These are phyloP conservation scores for Trichoderma citrinoviride DNA, from an alignment of 2,329 filamentous ascomycete genomes.

Conservation along the genomic window DNA sequence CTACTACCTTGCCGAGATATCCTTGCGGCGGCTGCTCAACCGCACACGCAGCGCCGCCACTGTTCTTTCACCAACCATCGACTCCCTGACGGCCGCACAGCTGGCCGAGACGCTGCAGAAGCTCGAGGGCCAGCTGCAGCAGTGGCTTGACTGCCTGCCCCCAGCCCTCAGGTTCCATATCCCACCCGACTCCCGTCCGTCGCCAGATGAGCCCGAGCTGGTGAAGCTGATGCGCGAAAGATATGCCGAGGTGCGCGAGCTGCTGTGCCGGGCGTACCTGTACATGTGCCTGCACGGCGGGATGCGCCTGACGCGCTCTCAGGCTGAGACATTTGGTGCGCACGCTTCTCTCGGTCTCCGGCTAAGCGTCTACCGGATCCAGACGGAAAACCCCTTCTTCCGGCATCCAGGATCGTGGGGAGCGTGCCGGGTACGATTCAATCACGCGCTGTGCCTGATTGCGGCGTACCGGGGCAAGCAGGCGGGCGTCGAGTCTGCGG, in stretches of 20 bases:
- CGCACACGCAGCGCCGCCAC: constrained; percentile 3
- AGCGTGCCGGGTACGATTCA: constrained; percentile 1
- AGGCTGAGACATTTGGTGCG: background rate
- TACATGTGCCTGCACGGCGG: constrained; percentile 11
- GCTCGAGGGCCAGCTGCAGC: background rate
- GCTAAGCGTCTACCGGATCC: constrained; percentile 3
- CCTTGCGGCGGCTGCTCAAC: constrained; percentile 5
- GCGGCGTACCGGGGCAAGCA: constrained; percentile 1
- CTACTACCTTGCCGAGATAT: constrained; percentile 8
- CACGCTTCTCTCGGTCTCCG: background rate
- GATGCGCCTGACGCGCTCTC: background rate
- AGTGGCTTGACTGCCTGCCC: constrained; percentile 1
- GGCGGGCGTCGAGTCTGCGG: constrained; percentile 3
- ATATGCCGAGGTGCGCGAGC: constrained; percentile 3
- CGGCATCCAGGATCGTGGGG: constrained; percentile 7
- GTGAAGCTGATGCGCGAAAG: constrained; percentile 3
- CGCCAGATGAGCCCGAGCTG: background rate
- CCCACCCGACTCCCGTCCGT: background rate
- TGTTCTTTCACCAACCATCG: background rate
- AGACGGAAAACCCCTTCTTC: constrained; percentile 6
- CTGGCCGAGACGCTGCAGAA: background rate
- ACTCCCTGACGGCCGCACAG: constrained; percentile 1
- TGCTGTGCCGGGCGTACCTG: constrained; percentile 2
- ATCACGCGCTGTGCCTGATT: constrained; percentile 4
- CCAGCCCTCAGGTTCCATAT: background rate